phyloP scores from a whole-genome alignment of 257 asterid species.

The Nicotiana obtusifolia region DNA sequence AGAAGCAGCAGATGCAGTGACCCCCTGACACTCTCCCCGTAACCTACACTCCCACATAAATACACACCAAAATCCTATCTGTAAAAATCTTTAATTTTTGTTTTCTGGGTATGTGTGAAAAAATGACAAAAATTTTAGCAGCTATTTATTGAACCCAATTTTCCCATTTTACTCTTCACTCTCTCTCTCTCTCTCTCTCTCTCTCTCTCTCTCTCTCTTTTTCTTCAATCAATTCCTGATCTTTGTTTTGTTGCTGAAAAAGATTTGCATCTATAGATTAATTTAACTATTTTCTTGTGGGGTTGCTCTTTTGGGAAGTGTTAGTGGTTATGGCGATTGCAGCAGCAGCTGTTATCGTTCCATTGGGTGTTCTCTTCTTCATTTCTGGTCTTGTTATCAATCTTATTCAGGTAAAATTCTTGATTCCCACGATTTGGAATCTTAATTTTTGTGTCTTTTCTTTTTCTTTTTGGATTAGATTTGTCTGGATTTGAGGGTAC shows the following conservation, averaged over 20 bases:
- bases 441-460: background rate
- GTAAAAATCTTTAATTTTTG: background rate
- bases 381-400: slow-evolving; percentile 73
- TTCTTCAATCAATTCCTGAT: background rate
- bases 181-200: background rate
- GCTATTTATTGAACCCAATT: background rate
- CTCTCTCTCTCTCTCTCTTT: background rate
- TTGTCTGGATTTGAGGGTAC: background rate
- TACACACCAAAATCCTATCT: background rate
- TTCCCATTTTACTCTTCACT: background rate
- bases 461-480: background rate
- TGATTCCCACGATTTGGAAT: background rate
- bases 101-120: background rate
- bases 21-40: background rate
- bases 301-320: background rate
- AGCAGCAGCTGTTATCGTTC: slow-evolving; percentile 74
- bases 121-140: background rate
- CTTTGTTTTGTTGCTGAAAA: background rate
- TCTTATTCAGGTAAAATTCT: slow-evolving; percentile 56
- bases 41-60: background rate
- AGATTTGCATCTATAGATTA: background rate
- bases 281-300: background rate
- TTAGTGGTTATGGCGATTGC: slow-evolving; percentile 32
- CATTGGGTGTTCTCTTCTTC: slow-evolving; percentile 82
- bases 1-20: background rate